Base-by-base conservation (phyloP, 2,329 filamentous ascomycete species). In the Penicillium occitanis region DNA sequence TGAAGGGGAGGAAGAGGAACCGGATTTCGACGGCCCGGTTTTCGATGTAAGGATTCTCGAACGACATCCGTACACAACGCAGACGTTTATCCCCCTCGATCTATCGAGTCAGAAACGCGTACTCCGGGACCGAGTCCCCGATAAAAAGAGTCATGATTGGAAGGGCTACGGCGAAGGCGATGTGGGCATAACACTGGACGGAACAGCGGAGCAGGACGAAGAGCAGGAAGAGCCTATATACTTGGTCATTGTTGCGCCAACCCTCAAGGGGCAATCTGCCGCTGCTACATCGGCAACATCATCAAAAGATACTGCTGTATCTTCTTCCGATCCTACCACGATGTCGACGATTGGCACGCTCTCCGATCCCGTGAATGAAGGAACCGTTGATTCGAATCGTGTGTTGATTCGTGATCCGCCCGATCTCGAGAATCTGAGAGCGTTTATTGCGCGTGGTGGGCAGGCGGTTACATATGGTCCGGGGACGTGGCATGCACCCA, bases 401-500 rank as follows among this genome's bases (percentile, higher is more conserved):
- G 67, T 75, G 17, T 67, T 69, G 0, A 80, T 85, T 66, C 80
- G 67, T 71, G 61, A 83, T 74, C 71, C 92, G 19, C 94, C 95
- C 0, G 92, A 97, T 76, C 74, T 97, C 48, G 75, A 77, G 25
- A 84, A 86, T 8, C 72, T 96, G 46, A 85, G 83, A 70, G 94
- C 93, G 0, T 99, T 97, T 75, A 80, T 96, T 64, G 93, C 91
- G 1, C 86, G 84, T 60, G 89, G 88, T 2, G 84, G 85, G 28
- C 92, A 97, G 80, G 93, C 92, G 11, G 92, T 99, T 14, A 97
- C 93, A 2, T 99, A 98, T 77, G 92, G 87, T 1, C 88, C 91
- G 1, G 95, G 92, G 5, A 97, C 93, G 63, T 99, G 90, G 94
- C 95, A 99, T 82, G 93, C 94, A 68, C 95, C 95, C 0, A 98